Evolutionary conservation across 2,329 filamentous ascomycete genomes (phyloP).

Genomic region (Zopfia rhizophila): DNA sequence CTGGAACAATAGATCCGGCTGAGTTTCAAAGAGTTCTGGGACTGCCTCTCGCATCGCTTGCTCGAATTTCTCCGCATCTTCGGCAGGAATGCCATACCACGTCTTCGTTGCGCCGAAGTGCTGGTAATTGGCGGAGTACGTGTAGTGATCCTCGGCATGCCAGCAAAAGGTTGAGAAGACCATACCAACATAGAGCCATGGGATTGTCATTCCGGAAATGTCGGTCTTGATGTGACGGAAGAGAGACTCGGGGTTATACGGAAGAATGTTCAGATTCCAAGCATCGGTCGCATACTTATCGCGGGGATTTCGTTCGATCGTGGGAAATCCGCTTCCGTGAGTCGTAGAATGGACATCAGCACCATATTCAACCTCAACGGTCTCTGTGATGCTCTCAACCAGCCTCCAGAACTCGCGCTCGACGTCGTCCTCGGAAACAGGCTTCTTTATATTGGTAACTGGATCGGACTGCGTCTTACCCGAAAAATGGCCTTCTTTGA

Average conservation of each 20-base stretch:
- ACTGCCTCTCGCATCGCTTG: conserved; percentile 94
- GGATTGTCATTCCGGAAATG: conserved; percentile 98
- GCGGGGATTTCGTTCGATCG: conserved; percentile 87
- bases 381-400: conserved; percentile 92
- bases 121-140: conserved; percentile 98
- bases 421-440: conserved; percentile 93
- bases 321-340: conserved; percentile 96
- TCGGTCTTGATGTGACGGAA: conserved; percentile 98
- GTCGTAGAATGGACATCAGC: conserved; percentile 98
- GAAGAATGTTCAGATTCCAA: conserved; percentile 95
- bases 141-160: conserved; percentile 99
- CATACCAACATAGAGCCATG: conserved; percentile 99
- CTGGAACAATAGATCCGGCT: conserved; percentile 95
- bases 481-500: conserved; percentile 94
- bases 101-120: conserved; percentile 99
- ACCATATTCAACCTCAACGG: conserved; percentile 97
- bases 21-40: conserved; percentile 94
- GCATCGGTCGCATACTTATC: conserved; percentile 89
- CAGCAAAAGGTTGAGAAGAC: conserved; percentile 99
- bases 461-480: conserved; percentile 90
- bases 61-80: conserved; percentile 94
- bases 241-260: conserved; percentile 88
- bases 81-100: conserved; percentile 97
- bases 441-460: conserved; percentile 79
- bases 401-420: conserved; percentile 97